phyloP scores from a whole-genome alignment of 306 rosid species.

The Spatholobus suberectus region DNA sequence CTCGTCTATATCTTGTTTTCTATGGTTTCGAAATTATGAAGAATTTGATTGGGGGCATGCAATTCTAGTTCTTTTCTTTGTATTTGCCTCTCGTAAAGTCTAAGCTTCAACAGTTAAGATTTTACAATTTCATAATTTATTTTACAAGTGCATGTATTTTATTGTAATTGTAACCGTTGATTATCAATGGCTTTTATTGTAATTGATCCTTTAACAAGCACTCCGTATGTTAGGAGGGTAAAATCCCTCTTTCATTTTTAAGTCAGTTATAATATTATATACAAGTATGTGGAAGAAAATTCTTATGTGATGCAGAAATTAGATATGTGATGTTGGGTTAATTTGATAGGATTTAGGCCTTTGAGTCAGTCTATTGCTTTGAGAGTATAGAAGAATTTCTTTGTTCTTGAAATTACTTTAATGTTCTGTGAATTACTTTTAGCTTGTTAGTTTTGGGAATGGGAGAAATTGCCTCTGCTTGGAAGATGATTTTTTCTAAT shows the following conservation, averaged over 20 bases:
- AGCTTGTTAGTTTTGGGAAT: background rate
- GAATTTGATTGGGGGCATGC: background rate
- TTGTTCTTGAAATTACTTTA: background rate
- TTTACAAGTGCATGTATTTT: background rate
- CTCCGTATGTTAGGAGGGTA: background rate
- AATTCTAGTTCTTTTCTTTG: slow-evolving; percentile 3
- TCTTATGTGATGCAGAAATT: background rate
- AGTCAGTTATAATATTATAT: background rate
- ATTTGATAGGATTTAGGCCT: background rate
- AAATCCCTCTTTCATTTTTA: background rate
- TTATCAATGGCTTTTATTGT: background rate
- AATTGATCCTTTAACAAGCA: background rate
- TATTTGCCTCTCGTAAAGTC: background rate
- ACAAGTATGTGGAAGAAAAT: background rate
- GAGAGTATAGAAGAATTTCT: background rate
- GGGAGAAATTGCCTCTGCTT: background rate
- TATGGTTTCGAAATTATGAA: background rate
- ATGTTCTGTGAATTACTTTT: slow-evolving; percentile 1
- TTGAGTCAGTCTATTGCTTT: background rate
- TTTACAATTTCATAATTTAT: background rate
- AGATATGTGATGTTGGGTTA: background rate
- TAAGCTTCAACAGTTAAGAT: background rate
- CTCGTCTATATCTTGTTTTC: background rate
- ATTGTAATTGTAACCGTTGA: no score
- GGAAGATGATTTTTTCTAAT: background rate